Evolutionary conservation across 345 rosid genomes (phyloP), one percentile per base, ranked within the genome.

Genomic region (Linum usitatissimum): DNA sequence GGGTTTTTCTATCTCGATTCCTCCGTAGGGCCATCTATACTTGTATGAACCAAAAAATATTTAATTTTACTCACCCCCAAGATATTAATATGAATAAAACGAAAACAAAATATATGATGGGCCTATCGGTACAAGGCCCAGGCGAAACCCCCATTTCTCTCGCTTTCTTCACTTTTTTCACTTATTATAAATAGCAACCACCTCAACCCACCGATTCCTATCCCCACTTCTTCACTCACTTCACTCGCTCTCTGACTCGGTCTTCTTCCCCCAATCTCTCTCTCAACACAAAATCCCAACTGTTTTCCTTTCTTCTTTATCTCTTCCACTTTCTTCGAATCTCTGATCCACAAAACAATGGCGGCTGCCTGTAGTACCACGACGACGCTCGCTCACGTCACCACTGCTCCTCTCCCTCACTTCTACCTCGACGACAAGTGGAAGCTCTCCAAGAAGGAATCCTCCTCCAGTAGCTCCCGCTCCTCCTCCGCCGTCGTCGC

Each of bases 121-220:
- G 87, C 73, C 78, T 76, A 34, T 57, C 73, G 75, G 76, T 76
- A 74, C 83, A 62, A 64, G 81, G 81, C 80, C 86, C 85, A 74
- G 78, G 81, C 67, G 73, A 71, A 77, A 66, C 78, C 74, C 82
- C 75, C 83, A 39, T 63, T 14, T 20, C n/a, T 59, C 23, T 55
- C 19, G 5, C 18, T 18, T 28, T 31, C 3, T 18, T 18, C 59
- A 54, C 62, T 66, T 63, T 63, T 18, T 62, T 18, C 62, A 57
- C 64, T 68, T 63, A 57, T 61, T 85, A 85, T 87, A 87, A 83
- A 83, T 83, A 77, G 14, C 7, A 10, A 65, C 57, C 62, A 63
- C 3, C 53, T 48, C n/a, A 65, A 61, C 66, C 63, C 55, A 3
- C 9, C 9, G 6, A 12, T 13, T 31, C 64, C 57, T 48, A 71